Conservation (phyloP, 169 alveolate genomes). For the Ichthyophthirius multifiliis region DNA sequence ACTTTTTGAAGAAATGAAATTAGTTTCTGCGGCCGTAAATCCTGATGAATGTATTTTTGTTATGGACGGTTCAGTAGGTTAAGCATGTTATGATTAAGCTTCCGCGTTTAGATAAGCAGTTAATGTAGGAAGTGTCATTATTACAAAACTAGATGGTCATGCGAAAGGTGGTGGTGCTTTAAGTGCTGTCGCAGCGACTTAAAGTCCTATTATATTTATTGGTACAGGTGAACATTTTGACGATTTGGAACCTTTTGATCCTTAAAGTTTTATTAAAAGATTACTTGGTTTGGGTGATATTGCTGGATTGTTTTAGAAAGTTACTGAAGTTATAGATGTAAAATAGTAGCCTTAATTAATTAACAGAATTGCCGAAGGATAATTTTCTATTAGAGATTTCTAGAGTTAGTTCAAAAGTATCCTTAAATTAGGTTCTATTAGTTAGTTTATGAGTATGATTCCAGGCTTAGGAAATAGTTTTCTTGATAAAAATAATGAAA, state of each 20-base stretch:
- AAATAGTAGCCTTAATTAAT: slow-evolving; percentile 94
- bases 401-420: slow-evolving; percentile 95
- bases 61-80: slow-evolving; percentile 99
- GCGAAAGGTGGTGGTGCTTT: slow-evolving; percentile 99
- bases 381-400: slow-evolving; percentile 95
- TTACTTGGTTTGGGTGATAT: slow-evolving; percentile 96
- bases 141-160: slow-evolving; percentile 99
- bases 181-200: slow-evolving; percentile 97
- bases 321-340: slow-evolving; percentile 94
- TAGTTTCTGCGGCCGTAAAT: slow-evolving; percentile 92
- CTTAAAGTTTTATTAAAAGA: slow-evolving; percentile 96
- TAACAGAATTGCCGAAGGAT: slow-evolving; percentile 93
- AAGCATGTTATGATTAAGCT: slow-evolving; percentile 99
- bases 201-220: slow-evolving; percentile 86
- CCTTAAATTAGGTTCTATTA: slow-evolving; percentile 95
- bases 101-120: slow-evolving; percentile 96
- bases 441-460: slow-evolving; percentile 94
- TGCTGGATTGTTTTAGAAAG: slow-evolving; percentile 93
- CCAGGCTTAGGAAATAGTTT: slow-evolving; percentile 93
- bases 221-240: slow-evolving; percentile 99
- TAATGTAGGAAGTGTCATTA: slow-evolving; percentile 97
- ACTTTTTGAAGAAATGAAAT: slow-evolving; percentile 98
- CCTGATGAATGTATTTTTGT: slow-evolving; percentile 98
- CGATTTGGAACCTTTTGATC: slow-evolving; percentile 97
- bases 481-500: slow-evolving; percentile 93